Base-by-base conservation (phyloP, 1,139 yeast species). In the Pichia kudriavzevii region DNA sequence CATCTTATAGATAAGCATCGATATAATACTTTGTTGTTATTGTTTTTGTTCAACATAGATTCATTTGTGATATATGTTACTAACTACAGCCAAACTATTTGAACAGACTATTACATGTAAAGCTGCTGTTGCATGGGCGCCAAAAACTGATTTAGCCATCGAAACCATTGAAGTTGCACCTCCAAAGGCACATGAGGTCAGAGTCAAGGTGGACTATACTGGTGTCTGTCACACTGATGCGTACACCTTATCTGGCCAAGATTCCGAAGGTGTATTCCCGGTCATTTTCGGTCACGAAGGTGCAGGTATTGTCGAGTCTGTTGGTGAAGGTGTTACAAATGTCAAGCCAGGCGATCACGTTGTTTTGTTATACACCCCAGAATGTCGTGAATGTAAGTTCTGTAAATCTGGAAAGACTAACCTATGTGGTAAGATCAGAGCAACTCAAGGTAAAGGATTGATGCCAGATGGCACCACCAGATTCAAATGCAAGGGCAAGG, bases 181-280 rank as follows among this genome's bases (percentile, higher is more conserved):
- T 23, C 99, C 98, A 49, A 80, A 75, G 59, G 95, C 96, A 32
- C 95, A 91, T 58, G 99, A 91, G 65, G 97, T 91, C 35, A 81
- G 98, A 61, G 83, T 91, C 61, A 82, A 85, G 64, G 65, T 91
- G 42, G 68, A 69, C 36, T 72, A 82, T 66, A 83, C 96, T 26
- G 98, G 97, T 58, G 95, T 91, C 31, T 91, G 99, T 61, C 98
- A 91, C 67, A 91, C 99, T 30, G 99, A 91, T 58, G 97, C 96
- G 29, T 93, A 80, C 69, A 88, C 98, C 10, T 70, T 91, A 49
- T 79, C 94, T 36, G 99, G 98, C 39, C 72, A 68, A 40, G 98
- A 91, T 61, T 94, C 97, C 39, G 98, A 93, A 66, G 98, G 97
- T 50, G 84, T 82, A 16, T 88, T 87, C 74, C 97, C 97, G 22